phyloP scores from a whole-genome alignment of 73 alveolate species.

The Paramecium tetraurelia region DNA sequence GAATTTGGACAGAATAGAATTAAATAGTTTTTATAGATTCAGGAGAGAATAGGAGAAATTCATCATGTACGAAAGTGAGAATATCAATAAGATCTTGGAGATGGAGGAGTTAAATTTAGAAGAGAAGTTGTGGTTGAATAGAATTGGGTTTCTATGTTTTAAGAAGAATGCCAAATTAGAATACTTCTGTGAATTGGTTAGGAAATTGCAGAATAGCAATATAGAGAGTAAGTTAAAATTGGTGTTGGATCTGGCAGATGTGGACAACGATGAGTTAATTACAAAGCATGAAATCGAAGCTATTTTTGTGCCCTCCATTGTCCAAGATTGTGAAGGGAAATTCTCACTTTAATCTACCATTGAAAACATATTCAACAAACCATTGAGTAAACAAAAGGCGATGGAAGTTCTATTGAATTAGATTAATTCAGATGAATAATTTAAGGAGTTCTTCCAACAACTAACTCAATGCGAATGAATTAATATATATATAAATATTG shows the following conservation, averaged over 20 bases:
- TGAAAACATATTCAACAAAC: background rate
- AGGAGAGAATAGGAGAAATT: conserved; percentile 35
- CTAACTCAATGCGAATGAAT: background rate
- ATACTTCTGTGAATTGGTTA: background rate
- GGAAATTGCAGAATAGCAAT: background rate
- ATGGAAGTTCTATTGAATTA: background rate
- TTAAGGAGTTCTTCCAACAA: background rate
- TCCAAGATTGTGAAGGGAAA: background rate
- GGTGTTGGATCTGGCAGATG: conserved; percentile 41
- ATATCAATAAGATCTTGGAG: background rate
- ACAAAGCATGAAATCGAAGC: conserved; percentile 46
- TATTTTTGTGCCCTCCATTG: background rate
- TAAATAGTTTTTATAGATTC: conserved; percentile 13
- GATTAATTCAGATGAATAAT: background rate
- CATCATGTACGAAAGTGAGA: background rate
- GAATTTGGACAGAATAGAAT: background rate
- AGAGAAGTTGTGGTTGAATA: conserved; percentile 56
- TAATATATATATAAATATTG: background rate
- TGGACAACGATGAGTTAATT: background rate
- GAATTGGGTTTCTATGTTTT: conserved; percentile 44
- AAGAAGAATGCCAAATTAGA: background rate
- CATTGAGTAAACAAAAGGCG: background rate
- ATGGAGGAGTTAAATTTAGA: conserved; percentile 47
- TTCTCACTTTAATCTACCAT: background rate
- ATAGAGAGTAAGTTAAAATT: background rate